Evolutionary conservation across 257 asterid genomes (phyloP).

Genomic region (Linaria vulgaris): DNA sequence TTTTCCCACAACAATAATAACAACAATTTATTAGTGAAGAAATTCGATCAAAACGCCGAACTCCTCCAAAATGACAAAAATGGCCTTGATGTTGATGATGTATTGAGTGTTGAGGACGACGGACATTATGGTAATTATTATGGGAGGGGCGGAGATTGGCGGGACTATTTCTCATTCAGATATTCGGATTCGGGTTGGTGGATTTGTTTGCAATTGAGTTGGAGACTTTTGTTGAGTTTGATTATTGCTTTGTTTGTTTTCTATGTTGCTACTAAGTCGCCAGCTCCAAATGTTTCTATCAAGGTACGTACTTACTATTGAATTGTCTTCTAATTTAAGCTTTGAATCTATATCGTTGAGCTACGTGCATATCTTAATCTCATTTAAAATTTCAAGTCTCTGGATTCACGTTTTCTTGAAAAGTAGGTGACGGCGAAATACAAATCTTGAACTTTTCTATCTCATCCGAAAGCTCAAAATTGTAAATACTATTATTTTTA

Average conservation of each 20-base stretch:
- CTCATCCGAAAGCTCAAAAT: too few species aligned
- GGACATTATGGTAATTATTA: conserved; percentile 6
- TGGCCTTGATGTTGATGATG: background rate
- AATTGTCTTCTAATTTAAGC: too few species aligned
- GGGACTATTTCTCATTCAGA: conserved; percentile 40
- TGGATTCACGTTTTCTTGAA: too few species aligned
- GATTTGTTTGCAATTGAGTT: conserved; percentile 57
- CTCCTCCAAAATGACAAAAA: conserved; percentile 16
- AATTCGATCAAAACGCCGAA: conserved; percentile 13
- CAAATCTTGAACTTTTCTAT: too few species aligned
- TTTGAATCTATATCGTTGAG: too few species aligned
- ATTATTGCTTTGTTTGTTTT: conserved; percentile 54
- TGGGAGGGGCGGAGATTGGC: conserved; percentile 33
- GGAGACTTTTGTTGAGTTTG: conserved; percentile 72
- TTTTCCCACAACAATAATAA: conserved; percentile 31
- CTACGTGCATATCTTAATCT: too few species aligned
- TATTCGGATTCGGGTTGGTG: conserved; percentile 55
- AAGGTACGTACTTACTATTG: conserved; percentile 43
- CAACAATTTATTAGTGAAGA: conserved; percentile 26
- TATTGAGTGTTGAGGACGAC: conserved; percentile 6
- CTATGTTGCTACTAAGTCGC: conserved; percentile 68
- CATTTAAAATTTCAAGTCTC: too few species aligned
- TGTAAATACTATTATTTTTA: too few species aligned
- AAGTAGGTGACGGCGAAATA: too few species aligned
- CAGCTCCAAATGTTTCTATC: conserved; percentile 50